Evolutionary conservation across 2,329 filamentous ascomycete species (phyloP), one percentile per base, ranked within the genome.

Genomic region (Sporothrix brasiliensis): DNA sequence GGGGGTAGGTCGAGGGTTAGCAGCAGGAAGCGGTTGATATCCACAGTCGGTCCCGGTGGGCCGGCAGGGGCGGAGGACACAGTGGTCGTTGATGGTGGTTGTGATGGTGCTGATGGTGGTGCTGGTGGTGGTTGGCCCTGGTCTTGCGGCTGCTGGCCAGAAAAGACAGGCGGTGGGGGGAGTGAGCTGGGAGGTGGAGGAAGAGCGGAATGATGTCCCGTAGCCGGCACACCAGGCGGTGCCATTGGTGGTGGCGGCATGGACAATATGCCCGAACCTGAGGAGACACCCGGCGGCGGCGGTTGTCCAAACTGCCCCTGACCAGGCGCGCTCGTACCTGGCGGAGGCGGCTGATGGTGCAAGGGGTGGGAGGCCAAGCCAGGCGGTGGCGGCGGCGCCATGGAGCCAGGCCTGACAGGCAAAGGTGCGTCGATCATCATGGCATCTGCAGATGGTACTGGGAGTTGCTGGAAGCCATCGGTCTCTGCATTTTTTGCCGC

Each of bases 1-100:
- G 94, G 86, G 0, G 95, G 95, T 6, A 99, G 87, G 80, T 99
- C 95, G 63, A 99, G 87, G 0, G 95, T 98, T 13, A 99, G 87
- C 75, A 99, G 91, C 77, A 97, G 87, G 83, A 95, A 99, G 54
- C 92, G 92, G 30, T 87, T 90, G 50, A 88, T 84, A 74, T 94
- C 89, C 10, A 89, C 89, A 74, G 92, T 90, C 70, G 97, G 93
- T 71, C 89, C 86, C 52, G 90, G 69, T 9, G 58, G 54, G 27
- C n/a, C 4, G 4, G n/a, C 4, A 11, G 58, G 19, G 34, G 24
- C 19, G 11, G 21, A 7, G 2, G 9, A 30, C 14, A 24, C 13
- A 2, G 27, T 39, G 4, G 58, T 47, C 39, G 58, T 47, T n/a
- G 56, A n/a, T 47, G 44, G 39, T 47, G 39, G 9, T 19, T 44